These are phyloP conservation scores for Beauveria sp. DNA, from an alignment of 2,329 filamentous ascomycete species.

Conservation along the genomic window DNA sequence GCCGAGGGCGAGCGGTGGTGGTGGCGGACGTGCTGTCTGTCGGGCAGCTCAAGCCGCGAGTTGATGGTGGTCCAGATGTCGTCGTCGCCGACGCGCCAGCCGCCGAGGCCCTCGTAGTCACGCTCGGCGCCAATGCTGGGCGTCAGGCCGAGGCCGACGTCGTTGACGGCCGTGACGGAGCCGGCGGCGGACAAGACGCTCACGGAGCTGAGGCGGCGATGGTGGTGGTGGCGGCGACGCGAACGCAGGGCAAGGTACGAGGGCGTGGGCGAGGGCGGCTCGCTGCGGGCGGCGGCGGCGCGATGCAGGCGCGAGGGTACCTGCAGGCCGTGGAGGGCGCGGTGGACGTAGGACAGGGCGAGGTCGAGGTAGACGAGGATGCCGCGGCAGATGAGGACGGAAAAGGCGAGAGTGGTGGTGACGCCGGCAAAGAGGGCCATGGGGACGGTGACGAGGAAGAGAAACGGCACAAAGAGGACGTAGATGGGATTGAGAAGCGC, in stretches of 20 bases:
- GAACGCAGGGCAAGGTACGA: slow-evolving; percentile 7
- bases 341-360: slow-evolving; percentile 47
- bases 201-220: slow-evolving; percentile 28
- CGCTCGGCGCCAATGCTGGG: slow-evolving; percentile 44
- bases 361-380: slow-evolving; percentile 58
- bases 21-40: slow-evolving; percentile 32
- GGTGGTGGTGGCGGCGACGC: slow-evolving; percentile 15
- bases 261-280: slow-evolving; percentile 13
- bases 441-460: slow-evolving; percentile 55
- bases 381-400: slow-evolving; percentile 53
- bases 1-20: slow-evolving; percentile 36
- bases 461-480: slow-evolving; percentile 51
- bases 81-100: slow-evolving; percentile 45
- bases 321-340: slow-evolving; percentile 40
- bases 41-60: slow-evolving; percentile 42
- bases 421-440: slow-evolving; percentile 55
- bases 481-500: slow-evolving; percentile 47
- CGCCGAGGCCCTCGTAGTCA: slow-evolving; percentile 53
- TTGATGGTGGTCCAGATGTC: slow-evolving; percentile 46
- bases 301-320: slow-evolving; percentile 23
- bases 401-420: slow-evolving; percentile 55
- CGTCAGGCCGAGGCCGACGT: slow-evolving; percentile 32
- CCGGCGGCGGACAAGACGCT: slow-evolving; percentile 23
- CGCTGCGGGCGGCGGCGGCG: slow-evolving; percentile 15
- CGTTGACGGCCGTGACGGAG: slow-evolving; percentile 26